Base-by-base conservation (phyloP, 768 basidiomycete species). In the Chalciporus piperatus region DNA sequence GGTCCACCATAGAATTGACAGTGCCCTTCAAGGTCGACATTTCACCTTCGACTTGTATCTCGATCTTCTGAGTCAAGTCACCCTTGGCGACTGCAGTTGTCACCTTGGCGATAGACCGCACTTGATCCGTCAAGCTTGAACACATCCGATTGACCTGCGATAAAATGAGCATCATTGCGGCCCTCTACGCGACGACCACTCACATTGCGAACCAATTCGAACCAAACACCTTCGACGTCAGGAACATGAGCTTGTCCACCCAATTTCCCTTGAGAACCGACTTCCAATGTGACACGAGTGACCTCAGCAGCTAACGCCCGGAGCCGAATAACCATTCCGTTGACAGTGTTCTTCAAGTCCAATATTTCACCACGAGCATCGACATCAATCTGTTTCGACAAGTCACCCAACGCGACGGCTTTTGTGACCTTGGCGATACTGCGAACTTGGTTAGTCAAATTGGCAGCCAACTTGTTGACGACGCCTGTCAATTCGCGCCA, bases 1-100 rank as follows among this genome's bases (percentile, higher is more conserved):
- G 88, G 66, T 92, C 91, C 66, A 95, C 91, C 93, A 97, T 97
- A n/a, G 85, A 87, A 62, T 95, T 95, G 57, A 92, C 89, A 11
- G 89, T 92, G 19, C 80, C 74, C 65, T 89, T 90, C 70, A 92
- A 76, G 14, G 87, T 87, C 14, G 79, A 79, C 85, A 96, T 95
- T 63, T 96, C 93, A 44, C 85, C 85, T 61, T 90, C 87, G 55
- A 89, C 88, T 54, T 87, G 83, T 55, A 98, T 93, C 61, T 92
- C 88, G 63, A 98, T 92, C 76, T 92, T 94, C 72, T 92, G 89
- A 1, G 87, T 90, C 74, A 93, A 74, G 65, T 98, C 92, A 30
- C 94, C 94, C 40, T 83, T 81, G 17, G 94, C 94, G 52, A 97
- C 92, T 14, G 91, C 90, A 5, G 89, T 92, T 2, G 91, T 93